Evolutionary conservation across 371 early-diverging fungal genomes (phyloP), one percentile per base, ranked within the genome.

Genomic region (Syncephalastrum monosporum): DNA sequence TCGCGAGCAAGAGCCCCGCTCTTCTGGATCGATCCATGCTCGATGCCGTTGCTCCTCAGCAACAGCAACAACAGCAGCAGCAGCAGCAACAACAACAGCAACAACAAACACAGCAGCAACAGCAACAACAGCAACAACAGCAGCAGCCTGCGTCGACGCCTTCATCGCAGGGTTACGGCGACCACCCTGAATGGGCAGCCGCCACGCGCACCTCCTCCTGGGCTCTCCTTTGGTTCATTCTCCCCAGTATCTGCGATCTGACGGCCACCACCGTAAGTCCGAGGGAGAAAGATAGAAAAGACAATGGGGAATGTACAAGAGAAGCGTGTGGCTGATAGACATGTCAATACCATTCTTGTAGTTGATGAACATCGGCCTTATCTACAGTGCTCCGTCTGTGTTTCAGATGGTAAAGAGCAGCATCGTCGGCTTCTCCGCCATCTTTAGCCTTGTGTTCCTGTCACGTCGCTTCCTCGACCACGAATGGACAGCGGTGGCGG

Each of bases 371-470:
- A 38, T 77, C 24, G 77, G 77, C 56, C 56, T 77, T 45, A 69
- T 73, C 38, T 77, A 77, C 56, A 71, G 69, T n/a, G 66, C 74
- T 10, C 71, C 77, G 3, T 77, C 77, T 42, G 55, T 73, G 10
- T 77, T 71, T 42, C 77, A 73, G 63, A 77, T 77, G 74, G 60
- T 77, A 56, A 69, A 69, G 33, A 65, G 71, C 41, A 73, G 74
- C 50, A 77, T 77, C 59, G 68, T 73, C n/a, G 74, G 74, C 0
- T 71, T 77, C 46, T 77, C 77, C 25, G 77, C 77, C 52, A 64
- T 77, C 15, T 69, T 71, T 47, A 70, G 73, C 42, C 57, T 62
- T 45, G 44, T 77, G 8, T 77, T 77, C 53, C 52, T 77, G 3
- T 65, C 77, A 16, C 69, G 77, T 46, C 67, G 71, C 25, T 73